Base-by-base conservation (phyloP, 345 rosid species). In the Leavenworthia alabamica region DNA sequence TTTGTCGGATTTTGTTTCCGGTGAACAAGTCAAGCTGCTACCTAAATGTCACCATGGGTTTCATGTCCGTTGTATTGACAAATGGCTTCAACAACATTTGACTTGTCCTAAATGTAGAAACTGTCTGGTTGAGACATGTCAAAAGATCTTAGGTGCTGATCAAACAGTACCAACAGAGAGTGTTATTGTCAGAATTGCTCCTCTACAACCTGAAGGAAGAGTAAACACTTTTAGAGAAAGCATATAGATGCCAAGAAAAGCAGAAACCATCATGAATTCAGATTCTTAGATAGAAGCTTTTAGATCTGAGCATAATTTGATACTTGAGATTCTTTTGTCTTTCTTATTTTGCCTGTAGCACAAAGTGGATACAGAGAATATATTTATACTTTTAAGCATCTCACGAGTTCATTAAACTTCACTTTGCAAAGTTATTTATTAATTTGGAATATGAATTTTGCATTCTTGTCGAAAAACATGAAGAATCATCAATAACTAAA, bases 31-130 rank as follows among this genome's bases (percentile, higher is more conserved):
- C 4, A 75, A 84, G 47, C 60, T 83, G 22, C 78, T 86, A 22
- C 94, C 89, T 0, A 80, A 78, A 42, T 85, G 89, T 68, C 77
- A 78, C 79, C 92, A 86, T 22, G 85, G 89, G 1, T 86, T 83
- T 60, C 93, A 86, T 41, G 82, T 81, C 22, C 52, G 58, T 7
- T 86, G 93, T 45, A 80, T 83, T 15, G 89, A 83, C 57, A 75
- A 71, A 60, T 86, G 94, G 88, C 90, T 86, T 23, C 63, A 71
- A 53, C 80, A 81, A 7, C 80, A 83, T 66, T 71, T 84, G 20
- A 82, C 90, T 11, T 86, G 94, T 66, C 94, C 88, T 0, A 83
- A 74, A 5, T 86, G 94, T 33, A 74, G 94, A 67, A 73, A 79
- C 22, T 72, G 75, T 60, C 68, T 74, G 9, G 64, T 66, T 19